Evolutionary conservation across 768 basidiomycete genomes (phyloP), one percentile per base, ranked within the genome.

Genomic region (Gautieria morchelliformis): DNA sequence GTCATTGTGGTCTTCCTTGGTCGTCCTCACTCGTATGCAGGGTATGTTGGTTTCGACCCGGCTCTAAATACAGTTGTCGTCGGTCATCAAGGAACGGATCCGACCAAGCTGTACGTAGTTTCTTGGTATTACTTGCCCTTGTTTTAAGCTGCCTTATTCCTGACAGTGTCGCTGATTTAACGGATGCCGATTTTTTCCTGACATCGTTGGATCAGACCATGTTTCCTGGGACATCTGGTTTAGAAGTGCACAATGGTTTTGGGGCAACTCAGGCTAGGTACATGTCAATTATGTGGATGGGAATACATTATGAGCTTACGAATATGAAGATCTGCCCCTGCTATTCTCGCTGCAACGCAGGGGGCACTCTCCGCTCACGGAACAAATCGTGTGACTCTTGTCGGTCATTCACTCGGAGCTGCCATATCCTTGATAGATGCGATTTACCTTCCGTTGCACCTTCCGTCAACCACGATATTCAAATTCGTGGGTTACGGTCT

Each of bases 361-460:
- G 64, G 62, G 5, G 68, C 72, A 10, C 63, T 78, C 11, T 63
- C 70, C n/a, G 52, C 63, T 7, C 68, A 70, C 55, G 62, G 62
- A 1, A 61, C 72, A 15, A 72, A 58, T 1, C 61, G 69, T 4
- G 74, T 81, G 3, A 78, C 77, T 0, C 48, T 74, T 22, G 75
- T 78, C 17, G 77, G 78, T 2, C 78, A 78, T 61, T 79, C 78
- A 39, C 73, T 80, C 17, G 79, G 81, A 48, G 82, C 73, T 35
- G 81, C 81, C 1, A 66, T 84, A 52, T 69, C 80, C 5, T 71
- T 81, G 4, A 67, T 82, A 40, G 78, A 80, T 55, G 69, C 75
- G 6, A 69, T 82, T n/a, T 79, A 72, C 64, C 71, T 82, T 5
- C 77, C 78, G n/a, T 66, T 79, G 22, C 75, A 79, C 57, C 65